Conservation (phyloP, 495 filamentous ascomycete species). For the Annulohypoxylon moriforme region DNA sequence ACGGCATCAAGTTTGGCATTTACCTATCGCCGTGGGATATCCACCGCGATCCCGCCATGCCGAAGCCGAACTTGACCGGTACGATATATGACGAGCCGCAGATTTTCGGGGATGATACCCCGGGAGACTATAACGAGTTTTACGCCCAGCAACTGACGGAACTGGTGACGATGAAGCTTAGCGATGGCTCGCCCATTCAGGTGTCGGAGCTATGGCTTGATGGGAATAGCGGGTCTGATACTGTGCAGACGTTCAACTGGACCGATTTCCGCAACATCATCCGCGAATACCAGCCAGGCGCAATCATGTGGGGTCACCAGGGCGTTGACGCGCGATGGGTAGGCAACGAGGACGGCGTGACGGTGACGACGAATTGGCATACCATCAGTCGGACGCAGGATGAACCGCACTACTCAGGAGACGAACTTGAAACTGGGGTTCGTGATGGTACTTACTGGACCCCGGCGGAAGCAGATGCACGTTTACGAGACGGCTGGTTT, state of each 20-base stretch:
- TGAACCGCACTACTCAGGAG: conserved; percentile 36
- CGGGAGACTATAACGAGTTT: conserved; percentile 55
- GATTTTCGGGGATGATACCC: conserved; percentile 54
- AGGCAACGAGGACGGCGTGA: conserved; percentile 45
- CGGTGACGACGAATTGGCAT: conserved; percentile 45
- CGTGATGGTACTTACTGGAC: conserved; percentile 45
- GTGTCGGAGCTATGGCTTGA: conserved; percentile 47
- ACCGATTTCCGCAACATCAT: conserved; percentile 45
- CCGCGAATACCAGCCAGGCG: conserved; percentile 39
- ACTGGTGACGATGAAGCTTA: conserved; percentile 35
- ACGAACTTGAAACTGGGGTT: conserved; percentile 38
- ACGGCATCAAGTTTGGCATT: conserved; percentile 45
- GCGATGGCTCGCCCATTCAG: conserved; percentile 34
- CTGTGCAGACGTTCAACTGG: conserved; percentile 48
- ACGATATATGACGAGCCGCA: conserved; percentile 48
- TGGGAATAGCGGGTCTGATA: conserved; percentile 42
- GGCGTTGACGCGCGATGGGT: conserved; percentile 48
- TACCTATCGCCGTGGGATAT: conserved; percentile 48
- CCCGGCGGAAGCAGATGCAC: conserved; percentile 44
- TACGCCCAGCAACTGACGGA: conserved; percentile 44
- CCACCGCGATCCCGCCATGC: conserved; percentile 45
- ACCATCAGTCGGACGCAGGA: conserved; percentile 46
- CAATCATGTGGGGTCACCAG: conserved; percentile 49
- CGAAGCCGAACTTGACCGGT: conserved; percentile 29
- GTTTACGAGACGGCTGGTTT: conserved; percentile 46